phyloP scores from a whole-genome alignment of 1,139 yeast genomes.

The Meyerozyma guilliermondii region DNA sequence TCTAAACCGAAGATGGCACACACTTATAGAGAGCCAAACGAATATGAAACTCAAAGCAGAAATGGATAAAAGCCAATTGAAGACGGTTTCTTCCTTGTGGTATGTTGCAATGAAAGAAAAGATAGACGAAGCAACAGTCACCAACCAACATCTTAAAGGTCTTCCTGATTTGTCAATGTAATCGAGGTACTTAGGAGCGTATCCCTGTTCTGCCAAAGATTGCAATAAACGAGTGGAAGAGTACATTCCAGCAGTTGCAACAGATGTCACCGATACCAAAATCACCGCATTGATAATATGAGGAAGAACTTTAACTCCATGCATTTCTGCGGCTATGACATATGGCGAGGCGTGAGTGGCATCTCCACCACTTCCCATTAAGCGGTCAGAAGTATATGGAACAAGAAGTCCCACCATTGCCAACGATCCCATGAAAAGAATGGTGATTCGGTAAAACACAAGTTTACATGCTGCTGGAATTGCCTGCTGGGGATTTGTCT shows the following conservation, averaged over 20 bases:
- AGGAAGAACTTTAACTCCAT: constrained; percentile 19
- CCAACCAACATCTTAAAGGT: constrained; percentile 19
- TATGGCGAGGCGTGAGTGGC: constrained; percentile 20
- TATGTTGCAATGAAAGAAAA: constrained; percentile 21
- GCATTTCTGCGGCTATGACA: constrained; percentile 21
- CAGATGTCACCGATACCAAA: constrained; percentile 22
- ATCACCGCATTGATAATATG: constrained; percentile 22
- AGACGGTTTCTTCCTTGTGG: constrained; percentile 18
- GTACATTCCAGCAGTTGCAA: constrained; percentile 26
- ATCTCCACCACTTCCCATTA: constrained; percentile 16
- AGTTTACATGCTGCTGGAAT: constrained; percentile 18
- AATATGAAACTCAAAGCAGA: constrained; percentile 21
- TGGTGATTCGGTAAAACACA: constrained; percentile 18
- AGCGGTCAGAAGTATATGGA: constrained; percentile 13
- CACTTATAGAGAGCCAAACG: constrained; percentile 19
- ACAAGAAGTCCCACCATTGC: constrained; percentile 20
- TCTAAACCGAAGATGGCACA: constrained; percentile 21
- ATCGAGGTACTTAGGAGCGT: constrained; percentile 20
- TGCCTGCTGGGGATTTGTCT: constrained; percentile 18
- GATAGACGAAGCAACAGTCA: constrained; percentile 16
- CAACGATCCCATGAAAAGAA: constrained; percentile 22
- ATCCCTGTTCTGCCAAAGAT: constrained; percentile 20
- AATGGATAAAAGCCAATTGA: constrained; percentile 22
- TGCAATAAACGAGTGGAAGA: constrained; percentile 20
- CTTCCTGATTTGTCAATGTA: constrained; percentile 20